Conservation (phyloP, 2,329 filamentous ascomycete species). For the Sordariomycetes sp. region DNA sequence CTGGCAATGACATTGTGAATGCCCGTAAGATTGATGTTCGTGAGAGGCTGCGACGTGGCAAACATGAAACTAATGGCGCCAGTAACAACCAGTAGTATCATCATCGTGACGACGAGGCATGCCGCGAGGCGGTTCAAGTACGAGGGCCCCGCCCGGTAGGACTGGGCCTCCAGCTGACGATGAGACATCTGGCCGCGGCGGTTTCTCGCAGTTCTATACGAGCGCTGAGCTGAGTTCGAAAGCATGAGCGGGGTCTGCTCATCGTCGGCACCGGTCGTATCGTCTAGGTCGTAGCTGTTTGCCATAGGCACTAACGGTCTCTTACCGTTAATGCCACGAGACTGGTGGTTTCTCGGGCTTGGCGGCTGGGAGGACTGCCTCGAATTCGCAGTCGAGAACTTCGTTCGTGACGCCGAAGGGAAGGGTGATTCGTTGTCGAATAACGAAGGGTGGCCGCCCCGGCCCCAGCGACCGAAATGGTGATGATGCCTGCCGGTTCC, state of each 20-base stretch:
- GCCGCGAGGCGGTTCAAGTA: slow-evolving; percentile 69
- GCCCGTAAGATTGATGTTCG: slow-evolving; percentile 64
- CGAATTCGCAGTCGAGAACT: slow-evolving; percentile 44
- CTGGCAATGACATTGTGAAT: slow-evolving; percentile 88
- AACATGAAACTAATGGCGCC: slow-evolving; percentile 83
- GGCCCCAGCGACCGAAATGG: slow-evolving; percentile 61
- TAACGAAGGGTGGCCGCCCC: slow-evolving; percentile 60
- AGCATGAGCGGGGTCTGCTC: slow-evolving; percentile 75
- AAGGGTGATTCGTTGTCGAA: slow-evolving; percentile 75
- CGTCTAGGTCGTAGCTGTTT: slow-evolving; percentile 68
- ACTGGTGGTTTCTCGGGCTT: slow-evolving; percentile 48
- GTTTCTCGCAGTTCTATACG: slow-evolving; percentile 43
- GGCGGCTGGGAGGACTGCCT: slow-evolving; percentile 58
- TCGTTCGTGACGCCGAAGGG: slow-evolving; percentile 52
- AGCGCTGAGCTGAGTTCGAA: slow-evolving; percentile 43
- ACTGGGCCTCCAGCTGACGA: slow-evolving; percentile 64
- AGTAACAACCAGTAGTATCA: slow-evolving; percentile 73
- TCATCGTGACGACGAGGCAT: slow-evolving; percentile 72
- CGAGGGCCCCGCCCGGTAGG: slow-evolving; percentile 51
- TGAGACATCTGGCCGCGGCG: slow-evolving; percentile 45
- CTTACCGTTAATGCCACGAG: slow-evolving; percentile 27
- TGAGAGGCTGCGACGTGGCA: slow-evolving; percentile 79
- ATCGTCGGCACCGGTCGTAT: slow-evolving; percentile 67
- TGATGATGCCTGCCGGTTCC: slow-evolving; percentile 69
- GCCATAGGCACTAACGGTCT: slow-evolving; percentile 48